Evolutionary conservation across 1,284 basidiomycete genomes (phyloP), one percentile per base, ranked within the genome.

Genomic region (Boletus putidus): DNA sequence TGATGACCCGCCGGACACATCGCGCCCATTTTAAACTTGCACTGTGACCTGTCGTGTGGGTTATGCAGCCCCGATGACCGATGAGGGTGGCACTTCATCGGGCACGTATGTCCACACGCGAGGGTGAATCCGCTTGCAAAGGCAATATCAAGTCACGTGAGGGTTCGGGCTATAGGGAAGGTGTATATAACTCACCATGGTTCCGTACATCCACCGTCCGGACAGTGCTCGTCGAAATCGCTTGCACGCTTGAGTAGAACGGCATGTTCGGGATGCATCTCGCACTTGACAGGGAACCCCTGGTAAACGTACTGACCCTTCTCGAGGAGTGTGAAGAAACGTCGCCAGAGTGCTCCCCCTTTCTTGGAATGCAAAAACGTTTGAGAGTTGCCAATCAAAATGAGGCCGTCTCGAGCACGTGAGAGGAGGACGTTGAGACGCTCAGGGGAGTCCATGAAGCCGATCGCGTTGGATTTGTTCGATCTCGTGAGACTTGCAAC

Each of bases 401-500:
- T 82, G 5, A 86, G 70, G 0, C 78, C 82, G 65, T 86, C 72
- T 4, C 85, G 78, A 14, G 86, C 83, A 9, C 87, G 80, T 0
- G 86, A 87, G 16, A 88, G 76, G 3, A 88, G 74, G 11, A 88
- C 86, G 57, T 85, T 88, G 33, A 88, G 70, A 7, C 87, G 81
- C 66, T 88, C 84, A 0, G 83, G 82, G 5, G 86, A 77, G 42
- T 69, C 78, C 85, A 88, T 86, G 72, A 88, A 88, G 0, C 86
- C 86, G 37, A 88, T 88, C 50, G 82, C 77, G 55, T 78, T 71
- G 2, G 70, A 60, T 0, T 73, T 10, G 60, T 87, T 87, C 64
- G 84, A 86, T 49, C 87, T 70, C 0, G 83, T 85, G 12, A 88
- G 69, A 8, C 80, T 83, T 10, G 77, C 75, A 31, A 88, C 75